Percentiles rank a stretch among this genome's conserved stretches.
phyloP scores from a whole-genome alignment of 352 stramenopile genomes.

The Phytophthora capsici region DNA sequence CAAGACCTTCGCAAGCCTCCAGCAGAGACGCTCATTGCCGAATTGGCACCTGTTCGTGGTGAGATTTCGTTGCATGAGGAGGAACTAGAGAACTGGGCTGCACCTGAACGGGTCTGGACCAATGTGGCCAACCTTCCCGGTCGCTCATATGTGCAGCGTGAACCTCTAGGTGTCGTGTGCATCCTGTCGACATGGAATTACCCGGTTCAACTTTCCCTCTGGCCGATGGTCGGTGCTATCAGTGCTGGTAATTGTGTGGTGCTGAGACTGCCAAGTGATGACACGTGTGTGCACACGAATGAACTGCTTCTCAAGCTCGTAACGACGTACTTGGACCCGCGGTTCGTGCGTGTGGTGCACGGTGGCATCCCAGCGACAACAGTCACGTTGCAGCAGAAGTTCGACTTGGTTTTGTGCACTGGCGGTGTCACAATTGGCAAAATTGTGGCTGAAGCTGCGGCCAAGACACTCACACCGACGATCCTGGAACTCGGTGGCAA shows the following conservation, averaged over 20 bases:
- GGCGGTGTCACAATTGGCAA: conserved; percentile 77
- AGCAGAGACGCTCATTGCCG: conserved; percentile 66
- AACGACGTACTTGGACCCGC: conserved; percentile 63
- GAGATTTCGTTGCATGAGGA: conserved; percentile 79
- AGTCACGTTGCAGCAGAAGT: conserved; percentile 73
- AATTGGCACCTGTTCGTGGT: conserved; percentile 51
- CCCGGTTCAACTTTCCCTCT: conserved; percentile 77
- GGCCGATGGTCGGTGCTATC: conserved; percentile 80
- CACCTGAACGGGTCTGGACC: conserved; percentile 57
- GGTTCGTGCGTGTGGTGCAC: conserved; percentile 78
- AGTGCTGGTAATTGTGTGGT: conserved; percentile 93
- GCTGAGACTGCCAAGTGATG: conserved; percentile 90
- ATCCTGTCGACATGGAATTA: conserved; percentile 94
- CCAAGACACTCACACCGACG: conserved; percentile 94
- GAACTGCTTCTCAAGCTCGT: conserved; percentile 57
- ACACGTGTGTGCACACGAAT: conserved; percentile 57
- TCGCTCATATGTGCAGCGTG: conserved; percentile 55
- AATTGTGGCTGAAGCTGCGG: conserved; percentile 89
- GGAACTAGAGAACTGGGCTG: conserved; percentile 62
- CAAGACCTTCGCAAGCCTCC: conserved; percentile 74
- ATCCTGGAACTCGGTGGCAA: conserved; percentile 96
- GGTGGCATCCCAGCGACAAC: conserved; percentile 76
- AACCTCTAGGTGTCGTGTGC: conserved; percentile 85
- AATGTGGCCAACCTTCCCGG: conserved; percentile 62
- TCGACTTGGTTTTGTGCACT: conserved; percentile 83